Percentiles rank a stretch among this genome's conserved stretches.
Conservation (phyloP, 352 stramenopile species). For the Phytophthora pistaciae region DNA sequence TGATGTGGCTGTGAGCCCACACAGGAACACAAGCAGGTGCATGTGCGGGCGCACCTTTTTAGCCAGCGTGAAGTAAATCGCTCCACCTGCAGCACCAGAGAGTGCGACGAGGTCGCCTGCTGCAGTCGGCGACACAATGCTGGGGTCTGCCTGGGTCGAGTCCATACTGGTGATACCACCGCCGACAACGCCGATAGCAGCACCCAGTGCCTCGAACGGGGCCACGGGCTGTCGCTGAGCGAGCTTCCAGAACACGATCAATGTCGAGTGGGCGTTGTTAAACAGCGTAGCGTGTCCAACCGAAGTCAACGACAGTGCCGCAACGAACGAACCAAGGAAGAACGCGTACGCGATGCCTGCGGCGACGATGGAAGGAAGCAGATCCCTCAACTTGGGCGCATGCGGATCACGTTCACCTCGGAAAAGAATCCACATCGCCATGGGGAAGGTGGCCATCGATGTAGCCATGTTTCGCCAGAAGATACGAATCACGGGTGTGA, state of each 20-base stretch:
- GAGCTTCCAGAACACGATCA: constrained; percentile 83
- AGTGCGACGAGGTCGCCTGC: constrained; percentile 80
- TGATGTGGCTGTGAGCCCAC: constrained; percentile 62
- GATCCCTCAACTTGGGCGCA: constrained; percentile 36
- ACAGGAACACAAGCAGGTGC: constrained; percentile 79
- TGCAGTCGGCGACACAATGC: constrained; percentile 57
- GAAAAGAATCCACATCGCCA: constrained; percentile 53
- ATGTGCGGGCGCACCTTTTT: constrained; percentile 82
- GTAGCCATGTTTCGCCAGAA: constrained; percentile 88
- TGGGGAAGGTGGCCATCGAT: constrained; percentile 58
- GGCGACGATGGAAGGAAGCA: constrained; percentile 54
- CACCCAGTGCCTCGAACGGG: constrained; percentile 70
- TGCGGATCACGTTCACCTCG: constrained; percentile 35
- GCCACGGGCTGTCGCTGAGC: constrained; percentile 63
- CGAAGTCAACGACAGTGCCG: constrained; percentile 74
- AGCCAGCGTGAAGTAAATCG: constrained; percentile 80
- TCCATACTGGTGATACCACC: constrained; percentile 81
- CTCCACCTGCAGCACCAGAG: constrained; percentile 69
- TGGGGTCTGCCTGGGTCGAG: constrained; percentile 38
- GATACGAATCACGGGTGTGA: constrained; percentile 82
- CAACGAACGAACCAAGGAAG: constrained; percentile 77
- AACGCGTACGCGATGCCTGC: constrained; percentile 74
- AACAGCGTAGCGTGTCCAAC: constrained; percentile 87
- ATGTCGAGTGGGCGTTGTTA: constrained; percentile 84
- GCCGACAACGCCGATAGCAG: constrained; percentile 74